Conservation (phyloP, 176 grass and related monocot species). For the Cocos nucifera region DNA sequence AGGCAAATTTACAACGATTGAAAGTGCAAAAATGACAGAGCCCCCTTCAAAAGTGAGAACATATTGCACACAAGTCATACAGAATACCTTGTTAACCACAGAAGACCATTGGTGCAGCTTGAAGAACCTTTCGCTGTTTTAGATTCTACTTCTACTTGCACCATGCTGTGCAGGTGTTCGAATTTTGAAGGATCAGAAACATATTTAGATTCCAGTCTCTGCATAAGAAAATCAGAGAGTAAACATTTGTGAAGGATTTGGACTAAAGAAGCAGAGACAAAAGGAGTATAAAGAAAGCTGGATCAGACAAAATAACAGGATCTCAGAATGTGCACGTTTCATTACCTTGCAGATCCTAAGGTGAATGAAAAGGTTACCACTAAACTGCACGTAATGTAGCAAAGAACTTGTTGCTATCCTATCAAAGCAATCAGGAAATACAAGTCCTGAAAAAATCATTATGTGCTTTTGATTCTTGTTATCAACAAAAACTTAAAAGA, state of each 20-base stretch:
- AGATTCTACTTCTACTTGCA: constrained; percentile 76
- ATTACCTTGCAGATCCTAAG: too few relatives aligned
- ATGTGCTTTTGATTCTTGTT: too few relatives aligned
- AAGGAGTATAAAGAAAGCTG: constrained; percentile 4
- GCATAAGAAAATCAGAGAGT: not conserved
- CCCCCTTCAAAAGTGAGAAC: too few relatives aligned
- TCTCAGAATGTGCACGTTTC: too few relatives aligned
- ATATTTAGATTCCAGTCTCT: constrained; percentile 91
- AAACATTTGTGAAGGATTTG: not conserved
- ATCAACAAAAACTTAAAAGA: constrained; percentile 3
- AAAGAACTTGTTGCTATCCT: too few relatives aligned
- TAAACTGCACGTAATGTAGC: too few relatives aligned
- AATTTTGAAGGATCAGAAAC: constrained; percentile 64
- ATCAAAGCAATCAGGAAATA: too few relatives aligned
- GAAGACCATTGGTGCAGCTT: constrained; percentile 95
- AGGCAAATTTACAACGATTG: too few relatives aligned
- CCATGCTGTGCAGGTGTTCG: constrained; percentile 75
- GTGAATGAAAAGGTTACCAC: too few relatives aligned
- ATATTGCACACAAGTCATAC: too few relatives aligned
- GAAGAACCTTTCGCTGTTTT: constrained; percentile 84
- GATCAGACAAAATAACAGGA: not conserved
- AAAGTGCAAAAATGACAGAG: too few relatives aligned
- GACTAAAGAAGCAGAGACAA: not conserved
- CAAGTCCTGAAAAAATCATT: too few relatives aligned
- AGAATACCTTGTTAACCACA: constrained; percentile 85